Evolutionary conservation across 179 eudicot genomes (phyloP).

Genomic region (Silene coronaria): DNA sequence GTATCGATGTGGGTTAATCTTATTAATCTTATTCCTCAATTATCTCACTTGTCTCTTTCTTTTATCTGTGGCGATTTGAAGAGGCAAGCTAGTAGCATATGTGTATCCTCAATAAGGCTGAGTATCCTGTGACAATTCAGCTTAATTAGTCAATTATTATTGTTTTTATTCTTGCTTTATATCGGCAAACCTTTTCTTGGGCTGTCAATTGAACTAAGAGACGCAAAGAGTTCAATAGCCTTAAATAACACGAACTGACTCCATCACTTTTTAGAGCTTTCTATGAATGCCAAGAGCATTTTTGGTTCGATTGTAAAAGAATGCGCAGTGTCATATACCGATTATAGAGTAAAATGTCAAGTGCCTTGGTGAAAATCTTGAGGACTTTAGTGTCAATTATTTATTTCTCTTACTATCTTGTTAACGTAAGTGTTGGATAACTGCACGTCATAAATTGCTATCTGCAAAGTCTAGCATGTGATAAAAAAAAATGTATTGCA

Average conservation of each 20-base stretch:
- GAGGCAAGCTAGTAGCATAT: neutral
- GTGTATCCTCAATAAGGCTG: neutral
- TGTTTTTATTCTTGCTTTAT: neutral
- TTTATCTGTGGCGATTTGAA: neutral
- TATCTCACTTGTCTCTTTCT: neutral
- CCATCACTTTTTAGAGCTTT: neutral
- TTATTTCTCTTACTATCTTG: neutral
- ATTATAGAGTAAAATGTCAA: neutral
- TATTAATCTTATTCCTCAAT: neutral
- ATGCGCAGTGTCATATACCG: neutral
- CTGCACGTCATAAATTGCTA: neutral
- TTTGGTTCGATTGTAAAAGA: neutral
- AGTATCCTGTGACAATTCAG: neutral
- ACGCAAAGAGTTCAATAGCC: neutral
- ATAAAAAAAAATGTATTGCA: constrained; percentile 11
- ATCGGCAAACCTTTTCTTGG: neutral
- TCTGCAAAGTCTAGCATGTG: neutral
- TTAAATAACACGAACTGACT: neutral
- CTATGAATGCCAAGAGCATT: neutral
- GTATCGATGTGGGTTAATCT: neutral
- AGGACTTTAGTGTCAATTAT: neutral
- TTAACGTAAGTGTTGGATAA: neutral
- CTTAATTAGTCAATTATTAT: too few species aligned
- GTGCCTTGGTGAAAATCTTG: neutral
- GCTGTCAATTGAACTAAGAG: neutral